phyloP scores from a whole-genome alignment of 1,139 yeast species.

The Arxiozyma bovina region DNA sequence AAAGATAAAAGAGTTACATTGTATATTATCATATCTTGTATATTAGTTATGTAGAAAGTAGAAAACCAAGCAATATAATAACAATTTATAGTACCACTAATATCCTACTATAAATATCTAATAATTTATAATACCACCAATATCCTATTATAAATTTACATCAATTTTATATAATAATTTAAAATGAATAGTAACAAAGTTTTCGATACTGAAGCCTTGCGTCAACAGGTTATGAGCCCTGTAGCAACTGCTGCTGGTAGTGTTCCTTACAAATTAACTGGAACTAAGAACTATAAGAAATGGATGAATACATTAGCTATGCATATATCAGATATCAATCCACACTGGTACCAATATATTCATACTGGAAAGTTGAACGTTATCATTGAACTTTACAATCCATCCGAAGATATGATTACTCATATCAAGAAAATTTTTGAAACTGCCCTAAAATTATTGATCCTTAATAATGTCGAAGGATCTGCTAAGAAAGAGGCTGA shows the following conservation, averaged over 20 bases:
- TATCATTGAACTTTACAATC: not conserved
- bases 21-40: too few species aligned
- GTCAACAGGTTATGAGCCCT: not conserved
- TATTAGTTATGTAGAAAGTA: too few species aligned
- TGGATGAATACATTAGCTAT: not conserved
- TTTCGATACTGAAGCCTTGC: too few species aligned
- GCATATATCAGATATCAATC: not conserved
- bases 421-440: not conserved
- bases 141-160: too few species aligned
- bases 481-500: not conserved
- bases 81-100: too few species aligned
- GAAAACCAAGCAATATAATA: too few species aligned
- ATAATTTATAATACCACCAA: too few species aligned
- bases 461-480: not conserved
- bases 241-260: not conserved
- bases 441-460: not conserved
- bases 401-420: not conserved
- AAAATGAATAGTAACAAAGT: too few species aligned
- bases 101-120: too few species aligned
- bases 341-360: not conserved
- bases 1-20: too few species aligned
- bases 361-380: not conserved
- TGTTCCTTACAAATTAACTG: not conserved
- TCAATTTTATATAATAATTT: too few species aligned
- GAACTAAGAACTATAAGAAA: not conserved